phyloP scores from a whole-genome alignment of 75 land plant genomes.

The Pinus albicaulis region DNA sequence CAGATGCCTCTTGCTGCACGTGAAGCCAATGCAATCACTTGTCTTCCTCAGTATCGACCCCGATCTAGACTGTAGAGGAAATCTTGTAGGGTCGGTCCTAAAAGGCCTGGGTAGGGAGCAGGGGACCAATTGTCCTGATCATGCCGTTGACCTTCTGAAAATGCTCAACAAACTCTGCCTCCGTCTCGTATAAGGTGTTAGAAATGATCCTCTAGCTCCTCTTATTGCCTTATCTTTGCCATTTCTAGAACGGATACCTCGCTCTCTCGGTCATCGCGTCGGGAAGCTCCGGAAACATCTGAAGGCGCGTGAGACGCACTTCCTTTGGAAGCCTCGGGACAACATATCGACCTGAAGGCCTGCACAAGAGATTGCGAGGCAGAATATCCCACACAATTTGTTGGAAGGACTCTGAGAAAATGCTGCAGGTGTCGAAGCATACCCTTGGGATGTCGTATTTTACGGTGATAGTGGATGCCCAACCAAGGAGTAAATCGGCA shows the following conservation, averaged over 20 bases:
- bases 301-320: background rate
- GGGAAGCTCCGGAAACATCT: background rate
- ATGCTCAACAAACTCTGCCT: slow-evolving; percentile 3
- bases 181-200: background rate
- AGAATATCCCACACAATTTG: slow-evolving; percentile 5
- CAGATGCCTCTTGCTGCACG: slow-evolving; percentile 1
- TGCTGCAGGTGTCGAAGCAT: background rate
- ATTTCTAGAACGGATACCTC: background rate
- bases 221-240: background rate
- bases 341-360: background rate
- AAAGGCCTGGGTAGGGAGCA: slow-evolving; percentile 3
- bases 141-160: background rate
- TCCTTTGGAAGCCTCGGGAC: slow-evolving; percentile 1
- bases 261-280: background rate
- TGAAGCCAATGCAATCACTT: slow-evolving; percentile 10
- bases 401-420: background rate
- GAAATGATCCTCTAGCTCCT: background rate
- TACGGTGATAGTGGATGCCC: background rate
- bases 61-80: background rate
- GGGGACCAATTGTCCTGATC: background rate
- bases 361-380: background rate
- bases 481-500: slow-evolving; percentile 1
- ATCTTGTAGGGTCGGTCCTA: background rate
- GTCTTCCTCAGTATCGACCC: background rate
- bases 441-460: background rate